Evolutionary conservation across 2,329 filamentous ascomycete genomes (phyloP).

Genomic region (Ophiosphaerella korrae): DNA sequence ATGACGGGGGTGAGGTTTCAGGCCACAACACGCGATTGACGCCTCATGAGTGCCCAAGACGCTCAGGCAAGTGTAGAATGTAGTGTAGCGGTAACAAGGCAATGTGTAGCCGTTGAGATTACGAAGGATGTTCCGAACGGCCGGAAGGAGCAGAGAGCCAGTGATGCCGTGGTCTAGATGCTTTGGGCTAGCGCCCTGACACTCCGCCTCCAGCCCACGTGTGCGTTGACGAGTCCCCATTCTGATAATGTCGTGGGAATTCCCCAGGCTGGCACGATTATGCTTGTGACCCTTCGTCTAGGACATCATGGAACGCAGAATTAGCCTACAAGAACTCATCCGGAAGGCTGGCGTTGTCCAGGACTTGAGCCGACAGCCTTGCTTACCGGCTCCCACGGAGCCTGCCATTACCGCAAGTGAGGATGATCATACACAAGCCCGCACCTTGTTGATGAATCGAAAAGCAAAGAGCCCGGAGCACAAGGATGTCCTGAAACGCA

Average conservation of each 20-base stretch:
- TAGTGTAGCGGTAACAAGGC: neutral
- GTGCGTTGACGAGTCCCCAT: slow-evolving; percentile 10
- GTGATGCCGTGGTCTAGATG: slow-evolving; percentile 9
- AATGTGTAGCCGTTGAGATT: neutral
- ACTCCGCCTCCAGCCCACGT: slow-evolving; percentile 24
- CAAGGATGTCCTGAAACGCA: slow-evolving; percentile 39
- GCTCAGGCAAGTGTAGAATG: no score
- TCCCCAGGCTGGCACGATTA: slow-evolving; percentile 4
- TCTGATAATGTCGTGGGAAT: slow-evolving; percentile 5
- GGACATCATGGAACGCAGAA: slow-evolving; percentile 33
- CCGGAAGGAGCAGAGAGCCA: neutral
- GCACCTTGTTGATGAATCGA: slow-evolving; percentile 37
- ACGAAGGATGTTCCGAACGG: neutral
- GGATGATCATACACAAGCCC: slow-evolving; percentile 38
- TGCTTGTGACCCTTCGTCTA: slow-evolving; percentile 1
- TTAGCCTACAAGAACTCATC: slow-evolving; percentile 37
- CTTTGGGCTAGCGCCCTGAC: slow-evolving; percentile 8
- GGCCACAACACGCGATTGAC: neutral
- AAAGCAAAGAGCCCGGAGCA: slow-evolving; percentile 37
- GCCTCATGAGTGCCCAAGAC: neutral
- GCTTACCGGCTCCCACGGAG: slow-evolving; percentile 39
- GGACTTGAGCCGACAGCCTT: slow-evolving; percentile 34
- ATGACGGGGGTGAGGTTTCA: neutral
- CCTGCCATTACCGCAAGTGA: slow-evolving; percentile 36
- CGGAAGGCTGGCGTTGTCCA: slow-evolving; percentile 34